These are phyloP conservation scores for Fusarium luffae DNA, from an alignment of 2,329 filamentous ascomycete genomes.

Conservation along the genomic window DNA sequence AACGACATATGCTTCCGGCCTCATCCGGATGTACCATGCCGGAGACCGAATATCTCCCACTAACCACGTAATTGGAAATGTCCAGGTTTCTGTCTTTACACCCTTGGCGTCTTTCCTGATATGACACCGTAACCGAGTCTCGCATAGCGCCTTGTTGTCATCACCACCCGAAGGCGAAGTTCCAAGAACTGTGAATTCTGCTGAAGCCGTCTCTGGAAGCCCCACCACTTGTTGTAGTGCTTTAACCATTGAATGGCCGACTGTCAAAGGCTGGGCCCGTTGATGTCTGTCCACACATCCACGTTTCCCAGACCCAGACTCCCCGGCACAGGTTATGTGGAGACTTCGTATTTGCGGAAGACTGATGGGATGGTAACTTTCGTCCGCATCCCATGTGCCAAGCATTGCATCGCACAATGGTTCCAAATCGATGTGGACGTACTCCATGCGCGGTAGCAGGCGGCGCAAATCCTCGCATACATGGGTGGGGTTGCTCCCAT, in stretches of 20 bases:
- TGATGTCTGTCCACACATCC: neutral
- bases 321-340: neutral
- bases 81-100: no score
- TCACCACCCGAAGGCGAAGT: no score
- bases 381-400: neutral
- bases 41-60: neutral
- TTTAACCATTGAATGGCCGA: neutral
- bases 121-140: no score
- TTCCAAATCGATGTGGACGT: neutral
- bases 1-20: neutral
- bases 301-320: accelerated
- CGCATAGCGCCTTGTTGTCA: no score
- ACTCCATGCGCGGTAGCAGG: neutral
- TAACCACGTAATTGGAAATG: no score
- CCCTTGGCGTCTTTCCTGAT: no score
- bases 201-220: neutral
- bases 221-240: accelerated
- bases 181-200: neutral
- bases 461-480: neutral
- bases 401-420: constrained; percentile 1
- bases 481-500: neutral
- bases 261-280: accelerated
- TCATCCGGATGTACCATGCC: neutral
- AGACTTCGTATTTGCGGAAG: neutral
- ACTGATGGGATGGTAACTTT: neutral